Conservation (phyloP, 2,329 filamentous ascomycete species). For the Sclerotinia nivalis region DNA sequence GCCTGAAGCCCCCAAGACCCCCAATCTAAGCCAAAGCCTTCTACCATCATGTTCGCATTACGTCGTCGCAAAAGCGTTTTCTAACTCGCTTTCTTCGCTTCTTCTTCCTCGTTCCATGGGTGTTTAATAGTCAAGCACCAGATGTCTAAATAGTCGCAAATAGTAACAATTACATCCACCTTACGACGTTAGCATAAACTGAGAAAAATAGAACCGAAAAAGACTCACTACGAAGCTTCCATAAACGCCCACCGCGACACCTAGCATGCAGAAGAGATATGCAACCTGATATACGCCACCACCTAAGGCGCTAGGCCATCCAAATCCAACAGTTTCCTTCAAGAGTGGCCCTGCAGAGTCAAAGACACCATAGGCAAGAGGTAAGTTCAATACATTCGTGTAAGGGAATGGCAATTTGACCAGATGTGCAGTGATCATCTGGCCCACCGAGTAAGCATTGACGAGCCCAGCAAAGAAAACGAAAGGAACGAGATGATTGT, state of each 20-base stretch:
- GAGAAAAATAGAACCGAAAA: conserved; percentile 1
- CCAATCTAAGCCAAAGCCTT: background rate
- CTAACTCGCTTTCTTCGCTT: conserved; percentile 37
- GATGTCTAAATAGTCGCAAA: conserved; percentile 97
- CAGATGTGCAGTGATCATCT: conserved; percentile 93
- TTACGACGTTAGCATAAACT: conserved; percentile 32
- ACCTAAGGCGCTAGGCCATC: conserved; percentile 77
- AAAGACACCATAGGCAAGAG: conserved; percentile 73
- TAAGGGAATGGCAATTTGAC: conserved; percentile 87
- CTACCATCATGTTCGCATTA: conserved; percentile 13
- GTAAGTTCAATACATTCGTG: conserved; percentile 79
- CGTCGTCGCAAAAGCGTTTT: background rate
- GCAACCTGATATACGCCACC: conserved; percentile 83
- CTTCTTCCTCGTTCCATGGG: conserved; percentile 50
- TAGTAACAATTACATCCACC: conserved; percentile 92
- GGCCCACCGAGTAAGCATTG: conserved; percentile 92
- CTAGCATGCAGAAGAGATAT: conserved; percentile 86
- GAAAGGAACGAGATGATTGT: conserved; percentile 85
- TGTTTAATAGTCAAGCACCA: conserved; percentile 99
- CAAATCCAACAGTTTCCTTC: conserved; percentile 55
- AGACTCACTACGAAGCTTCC: conserved; percentile 79
- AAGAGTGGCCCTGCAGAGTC: conserved; percentile 77
- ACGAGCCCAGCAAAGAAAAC: conserved; percentile 83
- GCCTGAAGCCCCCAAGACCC: background rate
- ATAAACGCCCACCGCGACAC: conserved; percentile 85